Percentiles rank a stretch among this genome's conserved stretches.
phyloP scores from a whole-genome alignment of 2,329 filamentous ascomycete species.

The Hymenoscyphus fructigenus region DNA sequence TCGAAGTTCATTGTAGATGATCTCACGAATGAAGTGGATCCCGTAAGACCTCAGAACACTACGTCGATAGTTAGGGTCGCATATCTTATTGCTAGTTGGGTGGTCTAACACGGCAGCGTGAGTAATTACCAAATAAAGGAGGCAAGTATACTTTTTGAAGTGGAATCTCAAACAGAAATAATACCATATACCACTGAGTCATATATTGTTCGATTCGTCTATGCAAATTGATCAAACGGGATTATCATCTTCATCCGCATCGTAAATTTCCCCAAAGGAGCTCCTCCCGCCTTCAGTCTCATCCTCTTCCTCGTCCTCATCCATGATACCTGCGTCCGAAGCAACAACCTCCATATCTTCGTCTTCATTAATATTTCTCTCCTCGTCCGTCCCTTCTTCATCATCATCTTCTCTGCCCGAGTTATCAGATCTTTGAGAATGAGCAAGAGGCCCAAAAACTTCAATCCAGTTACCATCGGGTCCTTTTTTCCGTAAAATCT shows the following conservation, averaged over 20 bases:
- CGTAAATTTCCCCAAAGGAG: not conserved
- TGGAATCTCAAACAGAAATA: not conserved
- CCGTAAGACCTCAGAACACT: no score
- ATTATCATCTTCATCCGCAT: not conserved
- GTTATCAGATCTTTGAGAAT: not conserved
- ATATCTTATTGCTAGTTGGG: no score
- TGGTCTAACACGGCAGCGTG: no score
- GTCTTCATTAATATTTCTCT: constrained; percentile 1
- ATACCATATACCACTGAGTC: not conserved
- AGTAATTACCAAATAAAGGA: not conserved
- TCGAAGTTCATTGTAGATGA: no score
- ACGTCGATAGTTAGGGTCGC: no score
- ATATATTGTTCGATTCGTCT: not conserved
- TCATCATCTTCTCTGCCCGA: not conserved
- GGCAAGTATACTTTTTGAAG: not conserved
- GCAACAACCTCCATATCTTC: not conserved
- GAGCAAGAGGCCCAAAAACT: not conserved
- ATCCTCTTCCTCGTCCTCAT: not conserved
- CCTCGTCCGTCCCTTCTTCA: not conserved
- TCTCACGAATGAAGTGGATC: no score
- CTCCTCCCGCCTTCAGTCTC: not conserved
- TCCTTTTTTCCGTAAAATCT: not conserved
- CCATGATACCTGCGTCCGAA: not conserved
- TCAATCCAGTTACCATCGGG: not conserved
- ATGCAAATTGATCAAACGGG: not conserved